Base-by-base conservation (phyloP, 306 rosid species). In the Cicer chorassanicum region DNA sequence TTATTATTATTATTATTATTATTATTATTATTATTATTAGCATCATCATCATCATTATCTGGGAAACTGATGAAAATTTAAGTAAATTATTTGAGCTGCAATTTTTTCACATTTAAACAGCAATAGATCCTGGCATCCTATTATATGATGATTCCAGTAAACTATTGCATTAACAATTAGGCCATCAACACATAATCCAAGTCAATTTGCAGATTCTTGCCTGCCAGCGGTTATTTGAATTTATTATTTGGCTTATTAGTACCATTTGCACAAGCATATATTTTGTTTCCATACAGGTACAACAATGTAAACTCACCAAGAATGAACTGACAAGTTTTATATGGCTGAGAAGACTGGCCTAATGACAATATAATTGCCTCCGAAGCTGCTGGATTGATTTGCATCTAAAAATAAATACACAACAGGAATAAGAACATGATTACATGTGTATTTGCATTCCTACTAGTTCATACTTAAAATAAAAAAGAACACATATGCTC, bases 311-410 rank as follows among this genome's bases (percentile, higher is more conserved):
- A 84, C 93, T 76, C 71, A 91, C 98, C 97, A 68, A 93, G 96
- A 80, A 93, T 91, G 84, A 86, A 93, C 77, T 91, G 89, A 72
- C 98, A 93, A 70, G 91, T 83, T 78, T 84, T 87, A 65, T 91
- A 93, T 7, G 98, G 98, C 73, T 88, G 97, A 68, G 92, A 89
- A 65, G 98, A 79, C 73, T 80, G 91, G 38, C 90, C 82, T 36
- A 93, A 85, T 38, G 94, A 84, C 84, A 88, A 63, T 24, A 93
- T 81, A 67, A 92, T 86, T 45, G 92, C 89, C 85, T 93, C 97
- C 9, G 97, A 89, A 59, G 89, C 88, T 65, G 76, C 88, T 39
- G 91, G 93, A 79, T 87, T 87, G 70, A 86, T 82, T 65, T 89
- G 94, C 96, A 93, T 87, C 98, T 93, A 85, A 81, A 74, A 72